Evolutionary conservation across 2,329 filamentous ascomycete species (phyloP), one percentile per base, ranked within the genome.

Genomic region (Blumeriella jaapii): DNA sequence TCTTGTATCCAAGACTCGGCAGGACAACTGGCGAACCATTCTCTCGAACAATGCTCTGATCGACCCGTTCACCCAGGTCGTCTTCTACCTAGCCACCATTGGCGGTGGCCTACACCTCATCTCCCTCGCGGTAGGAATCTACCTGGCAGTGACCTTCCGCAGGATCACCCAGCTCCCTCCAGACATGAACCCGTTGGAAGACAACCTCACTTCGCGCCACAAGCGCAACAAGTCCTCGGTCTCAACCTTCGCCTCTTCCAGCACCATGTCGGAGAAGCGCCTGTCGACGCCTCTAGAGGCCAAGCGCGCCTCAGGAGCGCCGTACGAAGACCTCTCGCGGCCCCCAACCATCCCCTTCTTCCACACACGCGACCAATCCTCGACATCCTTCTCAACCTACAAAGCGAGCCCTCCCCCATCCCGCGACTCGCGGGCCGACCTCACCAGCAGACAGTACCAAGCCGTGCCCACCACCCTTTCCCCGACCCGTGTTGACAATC

Each of bases 151-250:
- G 34, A 72, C 81, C 48, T 96, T 95, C 71, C 74, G 78, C 25
- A 80, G 82, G 53, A 95, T 96, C 50, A 68, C 77, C 4, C 65
- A 69, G 13, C 69, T 95, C 56, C 89, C 89, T 5, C 87, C 89
- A 0, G 89, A 96, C 53, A 85, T 94, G 82, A 96, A 96, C 55
- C 89, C 89, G 2, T 67, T 96, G 10, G 87, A 95, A 55, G 75
- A 82, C 46, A 78, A 89, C 51, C 63, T 93, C 39, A 95, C 86
- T 1, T 77, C 83, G 8, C 73, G 78, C 15, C 85, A 93, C 60
- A 87, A 86, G 64, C 74, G 81, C 53, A 87, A 82, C 55, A 74
- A 71, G 47, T 72, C 69, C 9, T 55, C 53, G 4, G 45, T 55
- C 6, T 54, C 53, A n/a, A 47, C 43, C 2, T 36, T 38, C 10